Percentiles rank a stretch among this genome's conserved stretches.
Conservation (phyloP, 2,329 filamentous ascomycete genomes). For the Hypoxylon sp. region DNA sequence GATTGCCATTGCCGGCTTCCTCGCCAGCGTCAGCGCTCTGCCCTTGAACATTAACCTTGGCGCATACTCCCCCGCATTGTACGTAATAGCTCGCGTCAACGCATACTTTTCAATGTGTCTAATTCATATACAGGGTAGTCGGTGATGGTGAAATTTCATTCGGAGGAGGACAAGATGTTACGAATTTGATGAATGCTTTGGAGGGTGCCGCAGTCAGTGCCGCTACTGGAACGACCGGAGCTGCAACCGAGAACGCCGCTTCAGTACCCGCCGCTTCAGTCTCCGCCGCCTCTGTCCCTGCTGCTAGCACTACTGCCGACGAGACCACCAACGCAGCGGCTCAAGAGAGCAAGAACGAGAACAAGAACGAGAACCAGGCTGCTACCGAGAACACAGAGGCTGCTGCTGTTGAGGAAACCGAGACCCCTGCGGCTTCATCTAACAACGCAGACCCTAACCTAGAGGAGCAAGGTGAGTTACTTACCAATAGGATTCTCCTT, state of each 20-base stretch:
- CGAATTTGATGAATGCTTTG: conserved; percentile 55
- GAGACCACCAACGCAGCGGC: conserved; percentile 10
- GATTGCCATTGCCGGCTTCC: conserved; percentile 49
- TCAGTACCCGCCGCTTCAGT: conserved; percentile 31
- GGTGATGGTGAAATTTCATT: conserved; percentile 49
- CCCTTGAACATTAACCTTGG: conserved; percentile 56
- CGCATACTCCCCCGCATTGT: conserved; percentile 55
- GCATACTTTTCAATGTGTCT: conserved; percentile 21
- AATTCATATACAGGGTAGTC: conserved; percentile 45
- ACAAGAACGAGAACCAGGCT: conserved; percentile 22
- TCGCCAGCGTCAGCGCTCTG: conserved; percentile 47
- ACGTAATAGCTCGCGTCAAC: conserved; percentile 36
- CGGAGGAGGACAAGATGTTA: conserved; percentile 55
- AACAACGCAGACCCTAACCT: conserved; percentile 45
- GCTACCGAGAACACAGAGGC: conserved; percentile 10
- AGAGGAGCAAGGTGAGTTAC: conserved; percentile 48
- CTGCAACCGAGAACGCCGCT: conserved; percentile 36
- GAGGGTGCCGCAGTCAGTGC: conserved; percentile 54
- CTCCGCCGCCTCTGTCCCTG: conserved; percentile 28
- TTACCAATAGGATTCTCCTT: not conserved
- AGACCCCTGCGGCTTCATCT: conserved; percentile 19
- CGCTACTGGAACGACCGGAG: conserved; percentile 39
- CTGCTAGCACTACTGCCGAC: conserved; percentile 29
- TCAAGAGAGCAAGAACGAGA: conserved; percentile 22
- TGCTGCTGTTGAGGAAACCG: conserved; percentile 16